phyloP scores from a whole-genome alignment of 257 asterid species.

The Cynanchum wilfordii region DNA sequence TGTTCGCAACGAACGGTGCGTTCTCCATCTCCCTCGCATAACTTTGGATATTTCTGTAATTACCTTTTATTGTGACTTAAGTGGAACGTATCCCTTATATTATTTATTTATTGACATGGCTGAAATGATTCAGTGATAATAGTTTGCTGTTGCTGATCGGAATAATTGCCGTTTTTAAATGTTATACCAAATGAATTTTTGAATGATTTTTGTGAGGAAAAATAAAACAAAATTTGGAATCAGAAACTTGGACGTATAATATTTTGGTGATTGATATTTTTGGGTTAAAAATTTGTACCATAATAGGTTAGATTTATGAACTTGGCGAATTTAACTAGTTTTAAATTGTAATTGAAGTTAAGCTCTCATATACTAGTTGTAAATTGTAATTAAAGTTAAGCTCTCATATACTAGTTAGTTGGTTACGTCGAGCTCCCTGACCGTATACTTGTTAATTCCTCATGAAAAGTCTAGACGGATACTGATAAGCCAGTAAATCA shows the following conservation, averaged over 20 bases:
- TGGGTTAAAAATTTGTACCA: neutral
- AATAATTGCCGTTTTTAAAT: neutral
- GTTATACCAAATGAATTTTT: neutral
- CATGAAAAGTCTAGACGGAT: too few relatives aligned
- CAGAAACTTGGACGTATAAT: neutral
- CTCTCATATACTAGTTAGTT: neutral
- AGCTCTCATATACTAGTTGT: neutral
- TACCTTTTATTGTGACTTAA: neutral
- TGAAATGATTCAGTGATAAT: neutral
- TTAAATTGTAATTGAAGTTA: neutral
- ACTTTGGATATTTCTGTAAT: neutral
- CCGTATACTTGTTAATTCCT: neutral
- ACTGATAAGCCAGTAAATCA: neutral
- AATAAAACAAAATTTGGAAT: neutral
- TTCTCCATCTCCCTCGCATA: neutral
- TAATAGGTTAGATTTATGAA: neutral
- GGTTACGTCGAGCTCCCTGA: neutral
- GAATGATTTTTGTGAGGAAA: neutral
- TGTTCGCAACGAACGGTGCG: slow-evolving; percentile 70
- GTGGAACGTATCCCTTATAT: neutral
- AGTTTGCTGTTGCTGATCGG: neutral
- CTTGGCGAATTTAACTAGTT: neutral
- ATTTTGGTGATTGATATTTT: neutral
- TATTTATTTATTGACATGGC: neutral
- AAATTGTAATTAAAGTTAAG: neutral